A percentile compares a stretch with the other conserved stretches of the same genome.
Evolutionary conservation across 2,329 filamentous ascomycete species (phyloP).

Genomic region (Trichocomaceae sp.): DNA sequence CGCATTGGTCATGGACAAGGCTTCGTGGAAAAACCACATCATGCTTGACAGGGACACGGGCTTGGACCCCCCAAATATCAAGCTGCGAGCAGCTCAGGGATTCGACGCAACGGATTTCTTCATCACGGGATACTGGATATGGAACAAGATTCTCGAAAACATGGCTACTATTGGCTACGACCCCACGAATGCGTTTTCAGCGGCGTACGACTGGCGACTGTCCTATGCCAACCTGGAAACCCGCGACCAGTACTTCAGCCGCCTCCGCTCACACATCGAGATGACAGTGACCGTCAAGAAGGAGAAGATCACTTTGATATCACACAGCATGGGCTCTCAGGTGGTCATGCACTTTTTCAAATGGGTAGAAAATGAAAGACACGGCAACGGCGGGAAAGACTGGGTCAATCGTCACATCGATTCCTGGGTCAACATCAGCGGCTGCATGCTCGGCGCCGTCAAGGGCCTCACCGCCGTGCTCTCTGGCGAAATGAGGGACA

Average conservation of each 20-base stretch:
- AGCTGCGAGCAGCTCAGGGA: constrained; percentile 85
- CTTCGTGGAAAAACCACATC: constrained; percentile 89
- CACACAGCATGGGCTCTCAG: constrained; percentile 96
- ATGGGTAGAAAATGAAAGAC: constrained; percentile 71
- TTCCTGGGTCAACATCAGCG: constrained; percentile 96
- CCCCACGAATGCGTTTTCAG: constrained; percentile 64
- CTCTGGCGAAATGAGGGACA: constrained; percentile 95
- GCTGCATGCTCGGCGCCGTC: constrained; percentile 91
- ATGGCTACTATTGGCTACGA: constrained; percentile 94
- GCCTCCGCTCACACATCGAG: constrained; percentile 86
- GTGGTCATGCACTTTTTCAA: constrained; percentile 77
- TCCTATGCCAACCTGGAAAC: constrained; percentile 84
- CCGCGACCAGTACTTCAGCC: constrained; percentile 88
- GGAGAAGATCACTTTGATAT: constrained; percentile 77
- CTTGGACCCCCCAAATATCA: constrained; percentile 81
- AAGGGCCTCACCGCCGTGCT: constrained; percentile 87
- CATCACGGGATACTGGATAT: constrained; percentile 88
- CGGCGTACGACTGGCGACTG: constrained; percentile 84
- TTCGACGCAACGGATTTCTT: constrained; percentile 95
- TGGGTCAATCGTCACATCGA: constrained; percentile 92
- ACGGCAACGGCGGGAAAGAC: constrained; percentile 70
- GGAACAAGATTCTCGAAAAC: constrained; percentile 98
- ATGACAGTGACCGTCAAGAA: constrained; percentile 65
- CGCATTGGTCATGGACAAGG: constrained; percentile 85
- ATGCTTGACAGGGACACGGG: constrained; percentile 93